Percentiles rank a stretch among this genome's conserved stretches.
phyloP scores from a whole-genome alignment of 805 yeast species.

The Candida schatavii region DNA sequence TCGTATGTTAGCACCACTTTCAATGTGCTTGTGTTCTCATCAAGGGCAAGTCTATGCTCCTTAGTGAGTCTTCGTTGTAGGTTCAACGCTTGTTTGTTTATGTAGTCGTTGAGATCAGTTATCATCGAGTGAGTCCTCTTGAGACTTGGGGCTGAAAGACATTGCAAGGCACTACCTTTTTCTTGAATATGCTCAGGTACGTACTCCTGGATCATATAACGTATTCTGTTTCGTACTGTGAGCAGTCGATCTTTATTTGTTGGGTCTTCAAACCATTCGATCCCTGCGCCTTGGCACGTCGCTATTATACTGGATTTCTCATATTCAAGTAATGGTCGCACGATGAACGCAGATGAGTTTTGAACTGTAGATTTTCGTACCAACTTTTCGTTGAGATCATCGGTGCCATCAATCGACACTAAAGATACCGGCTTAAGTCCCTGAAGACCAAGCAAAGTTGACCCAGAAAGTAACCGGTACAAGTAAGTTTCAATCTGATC shows the following conservation, averaged over 20 bases:
- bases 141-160: constrained; percentile 11
- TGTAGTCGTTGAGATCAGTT: background rate
- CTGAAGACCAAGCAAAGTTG: constrained; percentile 51
- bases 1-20: constrained; percentile 1
- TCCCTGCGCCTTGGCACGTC: constrained; percentile 38
- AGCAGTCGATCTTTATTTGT: constrained; percentile 55
- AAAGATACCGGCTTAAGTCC: constrained; percentile 43
- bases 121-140: constrained; percentile 10
- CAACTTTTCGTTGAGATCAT: background rate
- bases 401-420: constrained; percentile 21
- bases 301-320: constrained; percentile 44
- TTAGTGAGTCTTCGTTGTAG: constrained; percentile 1
- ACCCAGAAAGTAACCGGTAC: constrained; percentile 45
- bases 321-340: constrained; percentile 52
- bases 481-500: constrained; percentile 73
- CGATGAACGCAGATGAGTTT: constrained; percentile 14
- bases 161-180: constrained; percentile 5
- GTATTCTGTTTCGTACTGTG: constrained; percentile 56
- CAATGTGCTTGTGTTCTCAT: constrained; percentile 1
- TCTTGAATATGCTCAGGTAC: constrained; percentile 14
- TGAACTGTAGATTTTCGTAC: background rate
- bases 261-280: constrained; percentile 69
- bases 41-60: constrained; percentile 1
- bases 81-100: constrained; percentile 5
- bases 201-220: constrained; percentile 34